Evolutionary conservation across 805 yeast species (phyloP).

Genomic region (Middelhovenomyces tepae): DNA sequence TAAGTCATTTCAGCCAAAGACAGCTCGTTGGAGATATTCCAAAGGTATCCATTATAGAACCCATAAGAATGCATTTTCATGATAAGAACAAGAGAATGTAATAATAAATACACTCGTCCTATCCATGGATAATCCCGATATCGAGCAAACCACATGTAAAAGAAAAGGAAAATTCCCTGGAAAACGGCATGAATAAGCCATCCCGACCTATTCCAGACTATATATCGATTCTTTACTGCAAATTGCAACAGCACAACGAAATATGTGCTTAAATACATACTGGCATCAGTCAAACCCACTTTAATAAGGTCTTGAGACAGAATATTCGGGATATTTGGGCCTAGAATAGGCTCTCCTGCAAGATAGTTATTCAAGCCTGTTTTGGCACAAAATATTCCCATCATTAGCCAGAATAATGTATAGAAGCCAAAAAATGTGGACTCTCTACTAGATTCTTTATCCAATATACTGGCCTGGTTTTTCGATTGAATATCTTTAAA

Average conservation of each 20-base stretch:
- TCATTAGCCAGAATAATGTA: conserved; percentile 56
- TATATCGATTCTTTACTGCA: conserved; percentile 34
- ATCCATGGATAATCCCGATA: conserved; percentile 71
- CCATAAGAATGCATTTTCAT: conserved; percentile 96
- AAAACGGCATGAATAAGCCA: conserved; percentile 46
- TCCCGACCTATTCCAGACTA: conserved; percentile 61
- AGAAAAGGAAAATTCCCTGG: conserved; percentile 45
- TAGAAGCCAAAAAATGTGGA: conserved; percentile 65
- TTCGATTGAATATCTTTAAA: conserved; percentile 17
- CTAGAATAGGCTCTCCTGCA: conserved; percentile 35
- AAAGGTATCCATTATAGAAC: conserved; percentile 84
- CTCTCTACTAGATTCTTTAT: conserved; percentile 20
- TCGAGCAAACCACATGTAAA: conserved; percentile 51
- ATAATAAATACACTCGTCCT: conserved; percentile 71
- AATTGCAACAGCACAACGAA: conserved; percentile 52
- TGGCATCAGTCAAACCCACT: conserved; percentile 65
- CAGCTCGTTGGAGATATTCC: conserved; percentile 17
- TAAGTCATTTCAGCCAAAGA: conserved; percentile 5
- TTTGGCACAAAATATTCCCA: conserved; percentile 49
- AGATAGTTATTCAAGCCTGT: conserved; percentile 46
- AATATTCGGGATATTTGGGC: conserved; percentile 47
- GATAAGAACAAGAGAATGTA: conserved; percentile 76
- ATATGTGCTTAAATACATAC: conserved; percentile 65
- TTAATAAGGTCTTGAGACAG: conserved; percentile 53
- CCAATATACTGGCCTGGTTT: conserved; percentile 22